phyloP scores from a whole-genome alignment of 129 eudicot species.

The Deinandra increscens region DNA sequence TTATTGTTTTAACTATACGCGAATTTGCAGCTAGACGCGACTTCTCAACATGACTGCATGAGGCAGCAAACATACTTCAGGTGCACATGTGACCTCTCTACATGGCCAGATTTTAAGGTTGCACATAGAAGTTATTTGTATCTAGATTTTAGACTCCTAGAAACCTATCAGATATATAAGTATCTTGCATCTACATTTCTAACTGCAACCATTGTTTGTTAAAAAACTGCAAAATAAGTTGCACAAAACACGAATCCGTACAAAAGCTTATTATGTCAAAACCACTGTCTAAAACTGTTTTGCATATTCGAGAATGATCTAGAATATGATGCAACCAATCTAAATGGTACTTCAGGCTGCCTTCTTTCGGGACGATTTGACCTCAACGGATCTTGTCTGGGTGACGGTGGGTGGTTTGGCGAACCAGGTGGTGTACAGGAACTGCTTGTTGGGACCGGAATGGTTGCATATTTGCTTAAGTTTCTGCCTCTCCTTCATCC shows the following conservation, averaged over 20 bases:
- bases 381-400: slow-evolving; percentile 35
- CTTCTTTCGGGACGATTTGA: slow-evolving; percentile 40
- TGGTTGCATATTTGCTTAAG: slow-evolving; percentile 88
- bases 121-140: too few species aligned
- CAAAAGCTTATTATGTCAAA: slow-evolving; percentile 22
- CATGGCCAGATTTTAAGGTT: too few species aligned
- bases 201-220: neutral
- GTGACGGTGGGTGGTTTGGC: slow-evolving; percentile 50
- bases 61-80: too few species aligned
- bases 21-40: too few species aligned
- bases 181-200: neutral
- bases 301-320: slow-evolving; percentile 10
- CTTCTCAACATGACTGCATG: too few species aligned
- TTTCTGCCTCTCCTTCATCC: slow-evolving; percentile 98
- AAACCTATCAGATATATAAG: too few species aligned
- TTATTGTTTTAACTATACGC: too few species aligned
- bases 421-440: slow-evolving; percentile 94
- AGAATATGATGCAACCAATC: slow-evolving; percentile 13
- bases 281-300: slow-evolving; percentile 13
- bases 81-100: too few species aligned
- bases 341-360: slow-evolving; percentile 25
- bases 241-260: neutral
- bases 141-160: too few species aligned
- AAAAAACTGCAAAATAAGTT: neutral
- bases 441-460: slow-evolving; percentile 78